Evolutionary conservation across 2,329 filamentous ascomycete genomes (phyloP), one percentile per base, ranked within the genome.

Genomic region (Pseudocercospora fuligena): DNA sequence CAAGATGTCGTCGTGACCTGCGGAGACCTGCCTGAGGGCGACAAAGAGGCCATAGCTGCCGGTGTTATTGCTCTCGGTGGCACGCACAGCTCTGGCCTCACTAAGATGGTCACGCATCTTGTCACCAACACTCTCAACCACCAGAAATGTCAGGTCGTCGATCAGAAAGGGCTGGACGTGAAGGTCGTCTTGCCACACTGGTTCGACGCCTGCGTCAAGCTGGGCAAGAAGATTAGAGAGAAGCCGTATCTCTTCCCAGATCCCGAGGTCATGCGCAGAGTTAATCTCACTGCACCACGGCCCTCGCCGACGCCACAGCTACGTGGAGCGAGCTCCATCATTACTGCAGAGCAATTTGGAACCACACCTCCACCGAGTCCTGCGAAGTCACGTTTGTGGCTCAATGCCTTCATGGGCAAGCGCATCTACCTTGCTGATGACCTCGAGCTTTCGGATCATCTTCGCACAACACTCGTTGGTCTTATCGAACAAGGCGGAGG

Each of bases 131-230:
- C 88, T 5, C 84, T 91, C 77, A 89, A 94, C 36, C 87, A 94
- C 64, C 86, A 89, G 2, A 93, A 93, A 77, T 91, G 90, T 68
- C 76, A 85, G 67, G 77, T 87, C 62, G 90, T 90, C 0, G 70
- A 83, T 51, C 82, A 85, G 8, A 96, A 90, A 78, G 86, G 86
- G 1, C 83, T 92, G 62, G 88, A 88, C 63, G 88, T 88, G 78
- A 94, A 93, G 79, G 90, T 97, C 66, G 92, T 99, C 19, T 84
- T 99, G 61, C 95, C 95, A 43, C 95, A 98, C 77, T 98, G 95
- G 93, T 97, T 99, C 76, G 94, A 98, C 73, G 94, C 97, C 77
- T 99, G 95, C 80, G 87, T 99, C 72, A 95, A 92, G 79, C 87
- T 99, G 29, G 94, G 94, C 59, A 94, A 93, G 79, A 89, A 92